phyloP scores from a whole-genome alignment of 148 eudicot species.

The Rhododendron kiyosumense region DNA sequence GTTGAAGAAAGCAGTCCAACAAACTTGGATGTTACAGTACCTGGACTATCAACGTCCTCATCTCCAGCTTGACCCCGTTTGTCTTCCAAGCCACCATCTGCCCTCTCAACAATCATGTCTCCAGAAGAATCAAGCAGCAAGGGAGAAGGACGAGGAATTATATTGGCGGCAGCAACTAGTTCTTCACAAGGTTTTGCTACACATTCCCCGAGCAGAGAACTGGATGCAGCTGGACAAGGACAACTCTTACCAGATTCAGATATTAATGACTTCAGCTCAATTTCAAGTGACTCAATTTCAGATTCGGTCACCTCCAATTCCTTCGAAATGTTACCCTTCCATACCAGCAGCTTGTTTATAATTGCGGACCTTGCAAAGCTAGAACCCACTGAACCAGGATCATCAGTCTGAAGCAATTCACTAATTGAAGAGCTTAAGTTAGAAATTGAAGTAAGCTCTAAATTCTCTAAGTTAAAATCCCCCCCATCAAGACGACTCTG shows the following conservation, averaged over 20 bases:
- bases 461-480: slow-evolving; percentile 42
- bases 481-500: slow-evolving; percentile 36
- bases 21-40: slow-evolving; percentile 66
- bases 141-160: slow-evolving; percentile 32
- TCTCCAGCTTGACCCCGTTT: slow-evolving; percentile 28
- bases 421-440: slow-evolving; percentile 51
- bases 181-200: slow-evolving; percentile 33
- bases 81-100: slow-evolving; percentile 18
- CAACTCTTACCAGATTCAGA: slow-evolving; percentile 20
- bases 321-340: slow-evolving; percentile 60
- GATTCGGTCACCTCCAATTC: slow-evolving; percentile 68
- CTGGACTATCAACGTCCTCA: slow-evolving; percentile 61
- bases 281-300: slow-evolving; percentile 82
- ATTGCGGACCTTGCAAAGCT: slow-evolving; percentile 47
- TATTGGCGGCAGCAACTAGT: slow-evolving; percentile 11
- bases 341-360: slow-evolving; percentile 50
- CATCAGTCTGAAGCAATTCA: slow-evolving; percentile 48
- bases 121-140: slow-evolving; percentile 39
- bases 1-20: slow-evolving; percentile 27
- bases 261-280: slow-evolving; percentile 52
- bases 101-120: slow-evolving; percentile 27
- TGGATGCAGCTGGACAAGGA: slow-evolving; percentile 32
- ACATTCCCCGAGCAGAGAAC: slow-evolving; percentile 25
- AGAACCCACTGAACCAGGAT: slow-evolving; percentile 38
- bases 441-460: slow-evolving; percentile 35